Conservation (phyloP, 257 asterid species). For the Penstemon eatonii region DNA sequence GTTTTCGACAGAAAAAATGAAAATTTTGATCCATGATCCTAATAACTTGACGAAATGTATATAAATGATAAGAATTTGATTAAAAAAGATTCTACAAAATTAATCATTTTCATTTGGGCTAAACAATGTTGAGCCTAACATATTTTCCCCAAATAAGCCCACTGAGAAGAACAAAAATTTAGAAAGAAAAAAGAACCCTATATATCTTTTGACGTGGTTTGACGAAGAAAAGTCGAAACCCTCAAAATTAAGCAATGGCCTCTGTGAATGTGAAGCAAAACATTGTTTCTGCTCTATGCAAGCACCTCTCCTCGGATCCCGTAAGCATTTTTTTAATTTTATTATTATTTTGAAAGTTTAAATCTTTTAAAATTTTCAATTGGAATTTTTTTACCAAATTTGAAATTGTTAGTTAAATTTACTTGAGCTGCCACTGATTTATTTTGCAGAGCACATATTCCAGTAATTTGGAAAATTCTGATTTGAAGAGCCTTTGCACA, state of each 20-base stretch:
- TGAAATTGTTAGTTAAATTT: not conserved
- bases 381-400: not conserved
- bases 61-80: too few relatives aligned
- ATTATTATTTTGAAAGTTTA: not conserved
- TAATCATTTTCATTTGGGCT: not conserved
- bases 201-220: not conserved
- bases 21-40: too few relatives aligned
- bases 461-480: constrained; percentile 38
- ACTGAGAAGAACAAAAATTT: not conserved
- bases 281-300: constrained; percentile 56
- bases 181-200: constrained; percentile 20
- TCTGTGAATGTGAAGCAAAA: constrained; percentile 40
- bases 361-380: not conserved
- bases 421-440: not conserved
- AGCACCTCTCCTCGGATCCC: constrained; percentile 47
- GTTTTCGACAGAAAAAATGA: too few relatives aligned
- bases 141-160: not conserved
- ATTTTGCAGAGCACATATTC: constrained; percentile 44
- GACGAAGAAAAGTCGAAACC: constrained; percentile 2
- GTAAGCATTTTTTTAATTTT: constrained; percentile 38
- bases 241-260: constrained; percentile 43
- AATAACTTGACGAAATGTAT: too few relatives aligned
- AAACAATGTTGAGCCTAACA: not conserved
- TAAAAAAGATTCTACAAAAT: too few relatives aligned
- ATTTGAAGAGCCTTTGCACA: constrained; percentile 49